These are phyloP conservation scores for Trifolium pratense DNA, from an alignment of 306 rosid genomes.

Conservation along the genomic window DNA sequence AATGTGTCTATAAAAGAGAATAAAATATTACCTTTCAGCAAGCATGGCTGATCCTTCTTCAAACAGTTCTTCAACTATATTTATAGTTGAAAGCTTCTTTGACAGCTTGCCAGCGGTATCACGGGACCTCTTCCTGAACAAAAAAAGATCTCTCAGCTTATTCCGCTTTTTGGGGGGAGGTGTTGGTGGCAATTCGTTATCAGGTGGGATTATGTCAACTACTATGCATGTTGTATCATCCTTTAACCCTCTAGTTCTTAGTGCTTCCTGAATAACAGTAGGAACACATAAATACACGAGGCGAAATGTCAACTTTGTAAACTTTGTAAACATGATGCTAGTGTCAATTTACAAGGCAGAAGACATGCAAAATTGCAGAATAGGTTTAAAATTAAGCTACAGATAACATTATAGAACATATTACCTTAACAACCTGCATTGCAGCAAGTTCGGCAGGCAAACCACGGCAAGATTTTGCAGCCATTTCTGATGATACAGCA, in stretches of 20 bases:
- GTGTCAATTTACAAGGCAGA: too few relatives aligned
- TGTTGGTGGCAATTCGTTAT: constrained; percentile 54
- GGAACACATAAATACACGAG: constrained; percentile 23
- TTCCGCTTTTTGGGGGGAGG: constrained; percentile 73
- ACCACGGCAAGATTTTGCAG: constrained; percentile 87
- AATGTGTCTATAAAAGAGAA: not conserved
- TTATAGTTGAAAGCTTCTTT: constrained; percentile 82
- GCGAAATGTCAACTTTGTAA: constrained; percentile 19
- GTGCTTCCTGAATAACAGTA: constrained; percentile 65
- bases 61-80: constrained; percentile 85
- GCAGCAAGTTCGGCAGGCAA: constrained; percentile 96
- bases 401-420: constrained; percentile 10
- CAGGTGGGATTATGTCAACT: constrained; percentile 90
- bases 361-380: not conserved
- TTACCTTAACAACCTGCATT: constrained; percentile 92
- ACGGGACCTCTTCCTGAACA: constrained; percentile 66
- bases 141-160: constrained; percentile 60
- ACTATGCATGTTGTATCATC: constrained; percentile 95
- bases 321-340: not conserved
- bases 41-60: constrained; percentile 99
- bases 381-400: constrained; percentile 21
- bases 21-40: constrained; percentile 78
- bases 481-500: constrained; percentile 83
- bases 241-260: constrained; percentile 83
- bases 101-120: constrained; percentile 67